Base-by-base conservation (phyloP, 202 grass and related monocot species). In the Panicum virgatum region DNA sequence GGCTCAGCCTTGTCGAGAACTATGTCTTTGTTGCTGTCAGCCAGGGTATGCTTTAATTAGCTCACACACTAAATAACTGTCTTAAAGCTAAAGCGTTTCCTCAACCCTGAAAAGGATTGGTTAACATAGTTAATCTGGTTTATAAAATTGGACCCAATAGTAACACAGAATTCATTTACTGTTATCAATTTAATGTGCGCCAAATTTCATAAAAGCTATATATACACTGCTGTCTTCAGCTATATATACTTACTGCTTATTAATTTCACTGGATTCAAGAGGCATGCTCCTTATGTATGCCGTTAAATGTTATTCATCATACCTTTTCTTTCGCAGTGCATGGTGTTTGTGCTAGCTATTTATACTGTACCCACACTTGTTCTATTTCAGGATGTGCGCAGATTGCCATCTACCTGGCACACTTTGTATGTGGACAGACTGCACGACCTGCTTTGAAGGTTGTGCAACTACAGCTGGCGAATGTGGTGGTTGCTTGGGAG, bases 11-110 rank as follows among this genome's bases (percentile, higher is more conserved):
- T 98, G 96, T 72, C 87, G 96, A 91, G 96, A 98, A 81, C 82
- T 98, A 22, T 98, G 96, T 88, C 92, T 95, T 80, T 98, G 96
- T 81, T 98, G 96, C 82, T 98, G 96, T 84, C 96, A 95, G 47
- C 96, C 96, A 82, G 96, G 96, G 96, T 95, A 95, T 79, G 52
- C 52, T 75, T 77, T 22, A 12, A 42, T 59, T 62, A 83, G 19
- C 69, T 64, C 53, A 51, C 6, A 34, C 37, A 32, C 34, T 3
- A 20, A 50, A 46, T n/a, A 30, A 23, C 3, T 0, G 20, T 38
- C 12, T 30, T 75, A 43, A 6, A 14, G 25, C 9, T 19, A 39
- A 30, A 80, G 9, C 5, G 40, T 32, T 22, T 23, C 38, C 10
- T 40, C 40, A 78, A 51, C 5, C 4, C 18, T 78, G 59, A 78